These are phyloP conservation scores for Globisporangium apiculatum DNA, from an alignment of 352 stramenopile species.

Conservation along the genomic window DNA sequence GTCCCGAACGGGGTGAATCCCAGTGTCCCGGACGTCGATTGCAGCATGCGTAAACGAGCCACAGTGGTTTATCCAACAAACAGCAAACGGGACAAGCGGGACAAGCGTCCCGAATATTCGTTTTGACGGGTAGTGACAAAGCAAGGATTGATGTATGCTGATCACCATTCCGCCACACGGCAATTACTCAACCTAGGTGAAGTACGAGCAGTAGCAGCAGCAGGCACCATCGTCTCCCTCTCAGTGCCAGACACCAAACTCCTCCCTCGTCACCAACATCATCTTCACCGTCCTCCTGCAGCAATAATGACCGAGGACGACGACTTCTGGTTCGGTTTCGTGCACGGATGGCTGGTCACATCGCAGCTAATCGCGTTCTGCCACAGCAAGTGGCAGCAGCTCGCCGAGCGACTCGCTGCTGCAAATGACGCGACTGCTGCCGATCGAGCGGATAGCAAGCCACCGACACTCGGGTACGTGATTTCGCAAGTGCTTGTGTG, in stretches of 20 bases:
- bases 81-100: too few relatives aligned
- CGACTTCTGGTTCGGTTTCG: slow-evolving; percentile 42
- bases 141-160: background rate
- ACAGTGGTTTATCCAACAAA: too few relatives aligned
- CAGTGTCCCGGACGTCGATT: background rate
- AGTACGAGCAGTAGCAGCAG: too few relatives aligned
- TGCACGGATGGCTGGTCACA: slow-evolving; percentile 40
- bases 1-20: slow-evolving; percentile 2
- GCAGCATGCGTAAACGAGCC: too few relatives aligned
- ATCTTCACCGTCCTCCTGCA: too few relatives aligned
- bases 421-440: slow-evolving; percentile 11
- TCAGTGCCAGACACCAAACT: too few relatives aligned
- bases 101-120: too few relatives aligned
- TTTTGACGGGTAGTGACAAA: background rate
- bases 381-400: slow-evolving; percentile 36
- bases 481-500: background rate
- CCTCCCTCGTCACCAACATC: too few relatives aligned
- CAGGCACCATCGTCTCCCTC: background rate
- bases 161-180: background rate
- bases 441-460: slow-evolving; percentile 4
- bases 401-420: background rate
- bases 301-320: background rate
- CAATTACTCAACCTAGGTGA: background rate
- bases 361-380: slow-evolving; percentile 34
- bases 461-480: slow-evolving; percentile 35